Evolutionary conservation across 352 stramenopile species (phyloP), one percentile per base, ranked within the genome.

Genomic region (Globisporangium okanoganense): DNA sequence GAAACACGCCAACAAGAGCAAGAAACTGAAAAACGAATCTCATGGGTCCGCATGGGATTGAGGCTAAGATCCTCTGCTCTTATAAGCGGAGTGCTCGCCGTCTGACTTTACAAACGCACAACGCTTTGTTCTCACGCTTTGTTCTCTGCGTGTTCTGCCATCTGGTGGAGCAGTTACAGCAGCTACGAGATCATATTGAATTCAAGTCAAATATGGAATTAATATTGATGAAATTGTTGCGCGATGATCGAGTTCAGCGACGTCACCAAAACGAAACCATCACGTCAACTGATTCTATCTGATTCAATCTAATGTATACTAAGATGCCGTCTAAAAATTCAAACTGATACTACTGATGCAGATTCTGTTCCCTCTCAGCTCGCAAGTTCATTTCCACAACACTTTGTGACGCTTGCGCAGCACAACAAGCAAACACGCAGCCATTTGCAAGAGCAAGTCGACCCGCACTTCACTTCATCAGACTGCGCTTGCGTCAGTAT

Each of bases 111-210:
- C 38, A 44, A 44, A 12, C 38, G 38, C 14, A 44, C 38, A 44
- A 44, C 38, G n/a, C n/a, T n/a, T n/a, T 20, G 35, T 53, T n/a
- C n/a, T n/a, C n/a, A n/a, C n/a, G n/a, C n/a, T n/a, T n/a, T 24
- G 12, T 53, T 53, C 45, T 52, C 45, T 35, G 47, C 25, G 47
- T 53, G 47, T 53, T 53, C 47, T 38, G 25, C 25, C 47, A 53
- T 53, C 47, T 53, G 47, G 25, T 53, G 14, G 5, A 7, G 45
- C 45, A 41, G 13, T 13, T 36, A 10, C 31, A 13, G 36, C 12
- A 18, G 44, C n/a, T 35, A 22, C 16, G 10, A 0, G n/a, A 1
- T 0, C 3, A 50, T 50, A 50, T 2, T 29, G 9, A 9, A 50
- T 33, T 20, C 22, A 51, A 33, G 45, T 51, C 4, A 51, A 51